phyloP scores from a whole-genome alignment of 2,329 filamentous ascomycete genomes.

The Hymenoscyphus linearis region DNA sequence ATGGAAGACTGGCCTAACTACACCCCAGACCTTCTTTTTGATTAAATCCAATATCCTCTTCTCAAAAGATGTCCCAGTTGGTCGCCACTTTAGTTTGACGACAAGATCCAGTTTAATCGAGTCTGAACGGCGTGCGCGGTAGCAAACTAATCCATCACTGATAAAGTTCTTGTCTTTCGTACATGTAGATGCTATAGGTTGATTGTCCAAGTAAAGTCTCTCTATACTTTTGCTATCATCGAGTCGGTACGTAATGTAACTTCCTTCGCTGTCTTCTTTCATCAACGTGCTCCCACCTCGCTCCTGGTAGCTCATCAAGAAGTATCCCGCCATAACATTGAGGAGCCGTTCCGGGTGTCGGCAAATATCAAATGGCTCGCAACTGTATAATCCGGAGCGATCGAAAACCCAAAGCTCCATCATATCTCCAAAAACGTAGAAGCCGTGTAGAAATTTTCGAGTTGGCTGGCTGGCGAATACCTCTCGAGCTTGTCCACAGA shows the following conservation, averaged over 20 bases:
- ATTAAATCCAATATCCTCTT: neutral
- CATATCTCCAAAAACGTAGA: neutral
- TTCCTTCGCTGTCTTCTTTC: no score
- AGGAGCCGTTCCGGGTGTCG: neutral
- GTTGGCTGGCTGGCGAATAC: neutral
- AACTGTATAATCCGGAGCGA: neutral
- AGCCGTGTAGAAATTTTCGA: neutral
- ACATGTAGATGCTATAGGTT: neutral
- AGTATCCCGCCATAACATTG: neutral
- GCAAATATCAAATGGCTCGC: neutral
- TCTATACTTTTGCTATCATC: no score
- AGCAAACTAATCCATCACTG: no score
- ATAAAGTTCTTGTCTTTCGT: neutral
- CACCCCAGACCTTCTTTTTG: neutral
- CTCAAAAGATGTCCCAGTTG: neutral
- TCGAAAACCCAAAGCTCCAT: neutral
- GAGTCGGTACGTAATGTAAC: no score
- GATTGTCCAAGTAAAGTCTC: neutral
- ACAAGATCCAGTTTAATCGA: neutral
- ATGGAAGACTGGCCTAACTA: no score
- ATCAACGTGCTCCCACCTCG: neutral
- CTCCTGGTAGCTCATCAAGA: neutral
- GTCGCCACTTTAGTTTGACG: slow-evolving; percentile 1
- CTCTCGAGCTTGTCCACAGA: neutral
- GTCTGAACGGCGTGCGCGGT: no score